phyloP scores from a whole-genome alignment of 495 filamentous ascomycete genomes.

The Podospora australis region DNA sequence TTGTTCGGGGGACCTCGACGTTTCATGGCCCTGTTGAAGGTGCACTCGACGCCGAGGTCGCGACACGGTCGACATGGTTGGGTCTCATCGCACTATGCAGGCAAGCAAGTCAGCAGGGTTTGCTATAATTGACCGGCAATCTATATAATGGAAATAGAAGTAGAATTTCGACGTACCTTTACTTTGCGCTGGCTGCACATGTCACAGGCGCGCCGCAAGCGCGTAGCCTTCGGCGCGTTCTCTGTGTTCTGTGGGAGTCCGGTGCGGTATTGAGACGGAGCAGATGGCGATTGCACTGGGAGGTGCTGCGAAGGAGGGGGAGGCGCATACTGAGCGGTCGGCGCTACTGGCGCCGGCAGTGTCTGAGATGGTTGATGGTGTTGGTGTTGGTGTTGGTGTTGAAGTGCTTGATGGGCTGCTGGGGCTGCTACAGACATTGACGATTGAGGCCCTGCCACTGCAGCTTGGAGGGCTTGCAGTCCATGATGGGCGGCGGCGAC shows the following conservation, averaged over 20 bases:
- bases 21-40: conserved; percentile 69
- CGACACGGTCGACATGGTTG: conserved; percentile 76
- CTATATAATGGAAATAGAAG: too few relatives aligned
- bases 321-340: conserved; percentile 16
- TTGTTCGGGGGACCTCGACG: conserved; percentile 80
- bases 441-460: conserved; percentile 25
- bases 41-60: conserved; percentile 76
- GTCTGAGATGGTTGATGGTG: not conserved
- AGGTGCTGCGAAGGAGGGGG: conserved; percentile 11
- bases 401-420: conserved; percentile 10
- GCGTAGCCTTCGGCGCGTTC: conserved; percentile 32
- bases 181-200: conserved; percentile 81
- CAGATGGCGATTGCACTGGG: conserved; percentile 8
- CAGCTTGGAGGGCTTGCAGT: conserved; percentile 39
- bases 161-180: conserved; percentile 52
- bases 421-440: conserved; percentile 1
- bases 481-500: conserved; percentile 34
- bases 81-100: conserved; percentile 65
- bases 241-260: too few relatives aligned
- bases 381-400: conserved; percentile 1
- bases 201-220: conserved; percentile 76
- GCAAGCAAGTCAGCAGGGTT: too few relatives aligned
- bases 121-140: too few relatives aligned
- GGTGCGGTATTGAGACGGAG: not conserved
- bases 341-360: conserved; percentile 4